Base-by-base conservation (phyloP, 768 basidiomycete species). In the Leucosporidium creatinivorum region DNA sequence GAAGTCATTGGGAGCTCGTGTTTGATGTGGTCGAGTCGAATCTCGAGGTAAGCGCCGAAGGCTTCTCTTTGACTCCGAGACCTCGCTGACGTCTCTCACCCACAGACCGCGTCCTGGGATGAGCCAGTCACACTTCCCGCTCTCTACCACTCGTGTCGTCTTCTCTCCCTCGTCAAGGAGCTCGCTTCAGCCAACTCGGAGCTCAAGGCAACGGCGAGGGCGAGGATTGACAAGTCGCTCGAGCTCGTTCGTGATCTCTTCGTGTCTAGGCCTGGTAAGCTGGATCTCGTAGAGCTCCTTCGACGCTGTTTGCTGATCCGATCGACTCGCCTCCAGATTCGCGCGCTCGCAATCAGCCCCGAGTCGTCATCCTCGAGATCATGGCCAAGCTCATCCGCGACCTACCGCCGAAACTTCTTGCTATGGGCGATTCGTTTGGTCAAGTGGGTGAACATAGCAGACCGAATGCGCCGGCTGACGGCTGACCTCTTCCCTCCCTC, bases 1-100 rank as follows among this genome's bases (percentile, higher is more conserved):
- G 94, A 0, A 80, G 83, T 0, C 96, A 98, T 77, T 99, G 96
- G 96, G 89, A 91, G 58, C 84, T 93, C 44, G 85, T 93, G 7
- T 93, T 90, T 76, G 93, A 97, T 75, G 78, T 97, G 21, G 75
- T 94, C 18, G 93, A 94, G 77, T 88, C 82, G 66, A 90, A 89
- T 73, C 81, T 98, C 4, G 93, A 97, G 84, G 91, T 91, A 64
- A 54, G 83, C 74, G 21, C 57, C 33, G 28, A 67, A 30, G n/a
- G n/a, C n/a, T n/a, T 54, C 28, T 66, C 13, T 33, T 30, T 8
- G 28, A 10, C 18, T 26, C 26, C 28, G 44, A 25, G 21, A 60
- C 51, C 28, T 21, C 28, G 39, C 26, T 39, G 21, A 4, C 18
- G 51, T 36, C 13, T 36, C 26, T 62, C 15, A 2, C 44, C 9